Evolutionary conservation across 345 rosid species (phyloP), one percentile per base, ranked within the genome.

Genomic region (Hibiscus syriacus): DNA sequence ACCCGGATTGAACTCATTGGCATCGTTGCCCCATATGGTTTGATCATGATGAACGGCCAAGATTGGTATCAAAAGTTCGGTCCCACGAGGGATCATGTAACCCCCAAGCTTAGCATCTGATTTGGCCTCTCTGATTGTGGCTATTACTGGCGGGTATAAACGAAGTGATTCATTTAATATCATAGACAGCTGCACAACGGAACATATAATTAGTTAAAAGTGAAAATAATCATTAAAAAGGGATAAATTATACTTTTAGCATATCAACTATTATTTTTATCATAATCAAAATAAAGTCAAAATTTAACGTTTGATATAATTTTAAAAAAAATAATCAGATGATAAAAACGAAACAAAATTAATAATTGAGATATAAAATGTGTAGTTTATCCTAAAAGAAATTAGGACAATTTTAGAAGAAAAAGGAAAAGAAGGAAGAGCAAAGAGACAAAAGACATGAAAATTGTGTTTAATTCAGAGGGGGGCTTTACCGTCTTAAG

Each of bases 21-120:
- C 94, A 20, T 88, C 88, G 23, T 76, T 78, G 0, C 98, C 97
- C 96, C 98, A 90, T 2, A 81, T 80, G 3, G 81, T 81, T 75
- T 82, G 88, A 69, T 89, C 84, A 53, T 86, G 87, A 68, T 93
- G 97, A n/a, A 90, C 83, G 71, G 88, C 88, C 19, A 89, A 29
- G 71, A 90, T 81, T 3, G 94, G 98, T 56, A 93, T 77, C 54
- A 83, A 26, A 6, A 93, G 71, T 74, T 82, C 86, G 12, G 89
- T 83, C 50, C 91, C 90, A 45, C 85, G 65, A 0, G 97, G 98
- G 62, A 93, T 85, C 79, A 76, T 78, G 78, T 85, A 77, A n/a
- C 87, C 82, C 14, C 97, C 96, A n/a, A 93, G 77, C 78, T 89
- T 86, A 17, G 72, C 87, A 32, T 90, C 96, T 0, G 57, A 58